Evolutionary conservation across 352 stramenopile genomes (phyloP), one percentile per base, ranked within the genome.

Genomic region (Phytophthora idaei): DNA sequence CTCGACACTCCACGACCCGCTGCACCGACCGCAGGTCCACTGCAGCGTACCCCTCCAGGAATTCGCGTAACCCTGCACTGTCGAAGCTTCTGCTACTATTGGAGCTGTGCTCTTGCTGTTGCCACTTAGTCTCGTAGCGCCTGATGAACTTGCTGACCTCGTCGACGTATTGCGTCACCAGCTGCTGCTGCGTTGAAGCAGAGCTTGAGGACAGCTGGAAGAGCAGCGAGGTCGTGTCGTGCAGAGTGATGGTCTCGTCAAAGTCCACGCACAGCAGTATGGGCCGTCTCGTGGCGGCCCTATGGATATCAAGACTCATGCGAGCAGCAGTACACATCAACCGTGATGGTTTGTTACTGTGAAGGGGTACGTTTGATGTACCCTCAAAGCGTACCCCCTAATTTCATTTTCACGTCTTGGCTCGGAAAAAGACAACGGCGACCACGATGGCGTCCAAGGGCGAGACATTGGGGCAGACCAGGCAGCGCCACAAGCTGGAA

Each of bases 401-500:
- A 21, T 12, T 39, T 37, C 14, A 54, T 28, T 54, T 54, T 39
- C 14, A 39, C 7, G 6, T 52, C 4, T 42, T 42, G 14, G 48
- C 31, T 42, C 29, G 21, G 27, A 37, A 47, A 15, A 54, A 50
- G 44, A 56, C 44, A 44, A 17, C 10, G 25, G 12, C 1, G 17
- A 47, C 39, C 25, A 66, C 29, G 42, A 87, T 88, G 79, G 68
- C 69, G 52, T 70, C 60, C 52, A 92, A 84, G 57, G 73, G 63
- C 44, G 85, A 95, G 81, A 94, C 83, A 42, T 61, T 71, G 2
- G 84, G 88, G n/a, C 86, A 95, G 67, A 69, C 85, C 53, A 95
- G 94, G 71, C 88, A 95, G 64, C 88, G 88, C 32, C 88, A 95
- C 70, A 95, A 95, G 71, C 84, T 95, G 14, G 88, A 95, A 64